phyloP scores from a whole-genome alignment of 1,284 basidiomycete species.

The Cerrena zonata region DNA sequence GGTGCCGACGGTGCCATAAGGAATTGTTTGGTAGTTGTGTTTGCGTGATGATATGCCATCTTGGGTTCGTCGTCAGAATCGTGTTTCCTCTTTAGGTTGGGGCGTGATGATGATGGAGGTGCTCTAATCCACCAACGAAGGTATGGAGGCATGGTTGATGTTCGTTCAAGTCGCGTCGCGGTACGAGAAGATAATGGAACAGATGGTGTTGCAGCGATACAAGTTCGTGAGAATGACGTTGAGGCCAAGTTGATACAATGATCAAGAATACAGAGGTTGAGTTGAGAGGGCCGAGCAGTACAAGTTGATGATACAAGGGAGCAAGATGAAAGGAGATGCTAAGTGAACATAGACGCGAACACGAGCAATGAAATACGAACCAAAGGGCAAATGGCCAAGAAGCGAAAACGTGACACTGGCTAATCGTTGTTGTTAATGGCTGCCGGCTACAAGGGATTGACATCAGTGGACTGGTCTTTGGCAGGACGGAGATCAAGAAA shows the following conservation, averaged over 20 bases:
- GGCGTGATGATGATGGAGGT: neutral
- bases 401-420: neutral
- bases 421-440: neutral
- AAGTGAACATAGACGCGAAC: neutral
- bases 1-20: slow-evolving; percentile 48
- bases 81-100: neutral
- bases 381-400: neutral
- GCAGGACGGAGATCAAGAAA: neutral
- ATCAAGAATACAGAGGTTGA: neutral
- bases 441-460: neutral
- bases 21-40: neutral
- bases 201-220: neutral
- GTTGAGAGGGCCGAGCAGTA: neutral
- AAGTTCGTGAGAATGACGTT: neutral
- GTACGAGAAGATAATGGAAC: neutral
- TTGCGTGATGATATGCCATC: neutral
- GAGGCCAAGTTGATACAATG: neutral
- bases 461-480: neutral
- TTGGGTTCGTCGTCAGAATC: neutral
- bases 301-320: neutral
- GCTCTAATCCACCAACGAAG: neutral
- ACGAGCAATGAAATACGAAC: neutral
- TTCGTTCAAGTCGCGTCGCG: neutral
- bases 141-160: neutral
- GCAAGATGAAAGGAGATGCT: neutral